Base-by-base conservation (phyloP, 2,329 filamentous ascomycete species). In the Beauveria asiatica region DNA sequence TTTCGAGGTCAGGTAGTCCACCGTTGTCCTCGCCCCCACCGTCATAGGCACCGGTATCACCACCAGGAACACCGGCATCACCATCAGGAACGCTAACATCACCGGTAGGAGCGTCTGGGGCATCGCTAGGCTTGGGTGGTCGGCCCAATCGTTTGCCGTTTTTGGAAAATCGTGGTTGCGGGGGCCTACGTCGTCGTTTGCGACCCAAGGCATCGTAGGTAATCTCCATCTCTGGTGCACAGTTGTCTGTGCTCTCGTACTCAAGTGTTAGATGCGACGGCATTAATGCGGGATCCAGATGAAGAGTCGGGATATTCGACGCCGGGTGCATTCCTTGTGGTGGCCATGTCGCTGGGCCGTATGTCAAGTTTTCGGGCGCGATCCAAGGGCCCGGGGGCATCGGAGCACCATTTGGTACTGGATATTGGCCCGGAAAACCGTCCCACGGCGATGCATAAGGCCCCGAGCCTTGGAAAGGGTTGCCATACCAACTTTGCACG, bases 61-160 rank as follows among this genome's bases (percentile, higher is more conserved):
- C 33, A 37, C 33, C 16, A 37, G 33, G 33, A 16, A 37, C 33
- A 37, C 33, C 33, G 11, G 33, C 11, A 37, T 37, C 33, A 37
- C 33, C 33, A 37, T 37, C 33, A 5, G 33, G 11, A 37, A 37
- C 33, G 33, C 33, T 16, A 37, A 37, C 11, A 37, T 37, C 33
- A 37, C 33, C 33, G 5, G 39, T 9, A 45, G 25, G 30, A 9
- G 10, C 41, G 11, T 39, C 23, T 1, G 17, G 21, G 13, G 17
- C 50, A 7, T 48, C 57, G 10, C 27, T 37, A 11, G 21, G 10
- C 44, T 56, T 60, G 8, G 59, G 59, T 8, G 59, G 59, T 6
- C 59, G 59, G 11, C 59, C 59, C 23, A 60, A 25, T 50, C 59
- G 59, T n/a, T 56, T 60, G 9, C 59, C 59, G 11, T 60, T 60